phyloP scores from a whole-genome alignment of 768 basidiomycete species.

The Lentinula edodes region DNA sequence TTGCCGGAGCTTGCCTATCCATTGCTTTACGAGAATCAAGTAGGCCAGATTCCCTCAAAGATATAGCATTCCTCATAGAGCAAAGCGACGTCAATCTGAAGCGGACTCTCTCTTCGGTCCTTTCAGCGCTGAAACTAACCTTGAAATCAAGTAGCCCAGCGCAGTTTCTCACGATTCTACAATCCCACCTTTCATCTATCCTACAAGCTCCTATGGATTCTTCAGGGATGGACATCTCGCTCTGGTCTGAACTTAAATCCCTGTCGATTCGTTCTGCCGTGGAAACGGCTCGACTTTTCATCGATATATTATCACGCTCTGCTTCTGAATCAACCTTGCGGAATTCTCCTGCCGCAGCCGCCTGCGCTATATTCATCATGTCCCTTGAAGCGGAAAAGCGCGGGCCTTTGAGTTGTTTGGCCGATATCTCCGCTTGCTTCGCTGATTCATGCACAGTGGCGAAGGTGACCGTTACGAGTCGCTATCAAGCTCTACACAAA shows the following conservation, averaged over 20 bases:
- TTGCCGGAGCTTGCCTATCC: slow-evolving; percentile 64
- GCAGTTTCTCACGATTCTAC: slow-evolving; percentile 51
- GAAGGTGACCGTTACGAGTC: slow-evolving; percentile 54
- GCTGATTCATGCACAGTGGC: slow-evolving; percentile 45
- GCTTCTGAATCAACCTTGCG: slow-evolving; percentile 16
- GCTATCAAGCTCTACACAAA: slow-evolving; percentile 65
- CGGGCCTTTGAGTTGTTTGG: slow-evolving; percentile 44
- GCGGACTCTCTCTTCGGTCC: slow-evolving; percentile 42
- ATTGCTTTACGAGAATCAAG: slow-evolving; percentile 68
- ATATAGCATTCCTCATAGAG: slow-evolving; percentile 64
- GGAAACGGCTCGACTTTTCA: slow-evolving; percentile 41
- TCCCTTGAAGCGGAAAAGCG: slow-evolving; percentile 65
- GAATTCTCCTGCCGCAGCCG: slow-evolving; percentile 41
- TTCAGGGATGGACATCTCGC: slow-evolving; percentile 32
- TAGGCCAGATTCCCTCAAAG: slow-evolving; percentile 60
- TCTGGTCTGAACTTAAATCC: slow-evolving; percentile 33
- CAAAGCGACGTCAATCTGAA: slow-evolving; percentile 46
- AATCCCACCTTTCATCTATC: slow-evolving; percentile 41
- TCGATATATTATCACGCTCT: slow-evolving; percentile 34
- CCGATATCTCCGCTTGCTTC: slow-evolving; percentile 52
- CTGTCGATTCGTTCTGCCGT: slow-evolving; percentile 25
- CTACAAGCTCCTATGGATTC: slow-evolving; percentile 31
- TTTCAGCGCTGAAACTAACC: slow-evolving; percentile 47
- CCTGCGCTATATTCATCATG: slow-evolving; percentile 66
- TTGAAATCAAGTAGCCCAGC: slow-evolving; percentile 53